A percentile compares a stretch with the other conserved stretches of the same genome.
phyloP scores from a whole-genome alignment of 257 asterid genomes.

The Vinca minor region DNA sequence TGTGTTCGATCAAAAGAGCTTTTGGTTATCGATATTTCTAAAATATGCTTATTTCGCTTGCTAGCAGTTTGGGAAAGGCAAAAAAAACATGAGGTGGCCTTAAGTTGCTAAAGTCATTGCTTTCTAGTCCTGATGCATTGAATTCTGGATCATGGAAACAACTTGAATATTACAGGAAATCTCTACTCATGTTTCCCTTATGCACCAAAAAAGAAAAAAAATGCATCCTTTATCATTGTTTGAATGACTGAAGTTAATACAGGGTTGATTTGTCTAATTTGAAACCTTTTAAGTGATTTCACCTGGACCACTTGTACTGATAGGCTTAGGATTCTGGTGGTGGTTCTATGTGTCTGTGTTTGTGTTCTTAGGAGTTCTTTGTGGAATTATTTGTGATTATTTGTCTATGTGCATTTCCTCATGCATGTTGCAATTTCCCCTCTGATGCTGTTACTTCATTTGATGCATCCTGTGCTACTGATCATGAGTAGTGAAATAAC shows the following conservation, averaged over 20 bases:
- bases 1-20: background rate
- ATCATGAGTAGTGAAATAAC: conserved; percentile 7
- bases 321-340: background rate
- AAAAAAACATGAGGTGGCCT: background rate
- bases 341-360: background rate
- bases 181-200: too few species aligned
- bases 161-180: background rate
- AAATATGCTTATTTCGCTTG: background rate
- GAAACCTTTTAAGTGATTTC: background rate
- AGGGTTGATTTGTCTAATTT: background rate
- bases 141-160: background rate
- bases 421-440: background rate
- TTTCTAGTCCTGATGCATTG: background rate
- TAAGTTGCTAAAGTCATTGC: background rate
- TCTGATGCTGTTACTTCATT: background rate
- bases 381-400: background rate
- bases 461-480: background rate
- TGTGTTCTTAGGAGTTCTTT: background rate
- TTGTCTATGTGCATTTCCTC: background rate
- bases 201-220: too few species aligned
- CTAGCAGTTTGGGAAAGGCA: background rate
- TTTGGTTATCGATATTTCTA: background rate
- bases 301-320: background rate
- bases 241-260: background rate
- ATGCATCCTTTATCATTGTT: background rate